phyloP scores from a whole-genome alignment of 768 basidiomycete species.

The Fomitopsis pulvina region DNA sequence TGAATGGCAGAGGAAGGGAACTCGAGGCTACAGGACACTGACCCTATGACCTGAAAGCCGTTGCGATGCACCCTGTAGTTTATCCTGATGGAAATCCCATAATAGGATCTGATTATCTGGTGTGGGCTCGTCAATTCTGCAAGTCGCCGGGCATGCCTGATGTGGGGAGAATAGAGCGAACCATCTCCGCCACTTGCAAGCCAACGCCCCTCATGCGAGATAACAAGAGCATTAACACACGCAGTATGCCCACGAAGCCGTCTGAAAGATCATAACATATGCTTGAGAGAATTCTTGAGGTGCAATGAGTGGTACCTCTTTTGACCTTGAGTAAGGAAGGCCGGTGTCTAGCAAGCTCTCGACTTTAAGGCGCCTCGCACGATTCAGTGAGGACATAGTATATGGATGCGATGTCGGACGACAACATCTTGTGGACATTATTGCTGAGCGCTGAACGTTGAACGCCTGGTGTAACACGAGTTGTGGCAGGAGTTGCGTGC shows the following conservation, averaged over 20 bases:
- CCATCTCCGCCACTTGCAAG: slow-evolving; percentile 34
- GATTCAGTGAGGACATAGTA: neutral
- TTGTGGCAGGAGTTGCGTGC: neutral
- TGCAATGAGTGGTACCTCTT: neutral
- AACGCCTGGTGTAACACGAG: neutral
- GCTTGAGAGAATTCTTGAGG: neutral
- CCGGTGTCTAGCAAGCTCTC: slow-evolving; percentile 10
- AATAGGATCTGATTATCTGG: slow-evolving; percentile 26
- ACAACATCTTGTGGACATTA: neutral
- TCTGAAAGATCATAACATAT: slow-evolving; percentile 13
- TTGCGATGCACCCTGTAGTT: slow-evolving; percentile 20
- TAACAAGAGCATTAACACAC: slow-evolving; percentile 31
- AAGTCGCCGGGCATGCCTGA: no score
- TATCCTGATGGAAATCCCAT: slow-evolving; percentile 32
- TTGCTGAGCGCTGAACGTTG: neutral
- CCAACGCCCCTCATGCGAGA: slow-evolving; percentile 31
- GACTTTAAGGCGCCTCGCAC: neutral
- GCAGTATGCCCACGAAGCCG: slow-evolving; percentile 28
- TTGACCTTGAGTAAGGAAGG: slow-evolving; percentile 22
- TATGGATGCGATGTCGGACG: neutral
- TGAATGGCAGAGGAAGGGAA: neutral
- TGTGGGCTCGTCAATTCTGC: no score
- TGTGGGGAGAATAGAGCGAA: slow-evolving; percentile 6
- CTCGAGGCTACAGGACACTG: slow-evolving; percentile 2
- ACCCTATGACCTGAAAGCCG: slow-evolving; percentile 24